Percentiles rank a stretch among this genome's conserved stretches.
phyloP scores from a whole-genome alignment of 2,329 filamentous ascomycete genomes.

The Helotiales sp. region DNA sequence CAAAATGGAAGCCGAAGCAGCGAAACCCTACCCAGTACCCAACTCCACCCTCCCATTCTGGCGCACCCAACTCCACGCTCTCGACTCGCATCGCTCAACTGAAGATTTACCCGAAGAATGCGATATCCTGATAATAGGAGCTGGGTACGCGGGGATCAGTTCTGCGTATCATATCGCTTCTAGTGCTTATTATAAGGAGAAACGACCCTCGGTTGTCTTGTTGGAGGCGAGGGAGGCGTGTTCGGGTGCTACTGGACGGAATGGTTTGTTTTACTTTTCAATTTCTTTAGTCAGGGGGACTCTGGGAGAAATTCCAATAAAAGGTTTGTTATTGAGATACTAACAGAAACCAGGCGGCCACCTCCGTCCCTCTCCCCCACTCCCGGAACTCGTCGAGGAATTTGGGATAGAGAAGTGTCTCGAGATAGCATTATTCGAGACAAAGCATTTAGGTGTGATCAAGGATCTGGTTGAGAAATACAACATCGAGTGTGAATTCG shows the following conservation, averaged over 20 bases:
- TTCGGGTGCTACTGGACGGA: slow-evolving; percentile 42
- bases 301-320: too few species aligned
- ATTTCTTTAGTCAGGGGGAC: slow-evolving; percentile 33
- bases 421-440: slow-evolving; percentile 41
- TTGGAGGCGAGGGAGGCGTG: slow-evolving; percentile 41
- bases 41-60: slow-evolving; percentile 21
- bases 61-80: slow-evolving; percentile 17
- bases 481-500: slow-evolving; percentile 43
- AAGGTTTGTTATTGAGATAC: too few species aligned
- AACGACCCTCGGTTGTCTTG: slow-evolving; percentile 6
- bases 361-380: slow-evolving; percentile 4
- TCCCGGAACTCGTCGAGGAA: slow-evolving; percentile 30
- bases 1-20: neutral
- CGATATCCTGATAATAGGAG: slow-evolving; percentile 33
- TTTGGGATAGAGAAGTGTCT: slow-evolving; percentile 37
- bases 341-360: neutral
- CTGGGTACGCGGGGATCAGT: slow-evolving; percentile 21
- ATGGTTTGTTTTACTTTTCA: slow-evolving; percentile 36
- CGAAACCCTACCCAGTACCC: slow-evolving; percentile 13
- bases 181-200: neutral
- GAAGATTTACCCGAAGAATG: slow-evolving; percentile 17
- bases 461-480: slow-evolving; percentile 40
- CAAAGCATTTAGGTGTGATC: slow-evolving; percentile 39
- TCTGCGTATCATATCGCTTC: slow-evolving; percentile 18
- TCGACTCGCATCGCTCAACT: slow-evolving; percentile 22